Evolutionary conservation across 2,329 filamentous ascomycete genomes (phyloP), one percentile per base, ranked within the genome.

Genomic region (Aspergillus niger): DNA sequence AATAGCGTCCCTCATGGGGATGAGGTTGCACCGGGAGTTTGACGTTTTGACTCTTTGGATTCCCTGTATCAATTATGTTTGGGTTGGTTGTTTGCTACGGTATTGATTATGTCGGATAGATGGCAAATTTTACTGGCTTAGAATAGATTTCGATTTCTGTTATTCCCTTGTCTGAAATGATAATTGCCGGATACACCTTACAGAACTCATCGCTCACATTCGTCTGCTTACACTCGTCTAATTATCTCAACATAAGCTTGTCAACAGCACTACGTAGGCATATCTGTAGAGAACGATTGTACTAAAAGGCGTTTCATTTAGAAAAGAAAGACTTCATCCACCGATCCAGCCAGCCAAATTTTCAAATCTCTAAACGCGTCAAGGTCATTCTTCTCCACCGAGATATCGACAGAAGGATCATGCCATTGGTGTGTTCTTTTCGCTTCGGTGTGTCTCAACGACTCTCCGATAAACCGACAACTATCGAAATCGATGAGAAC

Each of bases 401-500:
- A 63, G 36, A 56, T 48, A 10, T 67, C 60, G 10, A 65, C 36
- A 55, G 41, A 7, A 61, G 57, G 49, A 41, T 67, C 57, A 32
- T 66, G 56, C 67, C 66, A 72, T 15, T 67, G 49, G 30, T 58
- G 49, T 1, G 67, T 71, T 54, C 63, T 61, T 60, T 65, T 66
- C 26, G 60, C 63, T 53, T 58, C 43, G 7, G 60, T 67, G 2
- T 10, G 17, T 38, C 50, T 20, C 49, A 72, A 61, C 2, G 48
- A 55, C 39, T 68, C 61, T 24, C 69, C 69, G 17, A 67, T 60
- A 38, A 32, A 59, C 26, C 67, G 67, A 65, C 69, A 74, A 60
- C 65, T 68, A 63, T 68, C 72, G 24, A 76, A 74, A 64, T 75
- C 68, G 13, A 71, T 66, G 6, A 74, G 63, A 60, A 74, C 55